phyloP scores from a whole-genome alignment of 768 basidiomycete species.

The Boletus bicolor region DNA sequence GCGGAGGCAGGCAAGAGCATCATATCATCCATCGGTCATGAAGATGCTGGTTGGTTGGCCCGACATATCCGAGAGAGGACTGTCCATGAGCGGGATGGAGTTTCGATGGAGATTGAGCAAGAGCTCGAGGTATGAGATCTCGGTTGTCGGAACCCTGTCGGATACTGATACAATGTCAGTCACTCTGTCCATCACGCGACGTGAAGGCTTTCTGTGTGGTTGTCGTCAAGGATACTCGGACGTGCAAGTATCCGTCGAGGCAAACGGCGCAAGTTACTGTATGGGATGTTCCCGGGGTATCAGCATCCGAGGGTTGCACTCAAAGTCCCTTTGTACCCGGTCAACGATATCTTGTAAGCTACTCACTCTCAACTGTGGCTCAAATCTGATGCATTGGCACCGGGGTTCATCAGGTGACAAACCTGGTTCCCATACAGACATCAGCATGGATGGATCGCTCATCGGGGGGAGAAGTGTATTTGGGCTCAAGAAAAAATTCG shows the following conservation, averaged over 20 bases:
- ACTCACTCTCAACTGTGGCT: background rate
- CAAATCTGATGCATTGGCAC: background rate
- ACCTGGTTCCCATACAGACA: slow-evolving; percentile 63
- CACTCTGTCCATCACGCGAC: slow-evolving; percentile 65
- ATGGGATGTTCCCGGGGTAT: slow-evolving; percentile 68
- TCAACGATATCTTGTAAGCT: slow-evolving; percentile 63
- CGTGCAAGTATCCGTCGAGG: slow-evolving; percentile 45
- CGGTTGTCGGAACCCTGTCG: background rate
- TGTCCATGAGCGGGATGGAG: slow-evolving; percentile 46
- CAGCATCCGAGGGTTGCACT: slow-evolving; percentile 47
- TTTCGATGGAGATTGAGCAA: slow-evolving; percentile 60
- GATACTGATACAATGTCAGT: slow-evolving; percentile 33
- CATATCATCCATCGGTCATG: slow-evolving; percentile 38
- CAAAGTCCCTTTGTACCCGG: slow-evolving; percentile 56
- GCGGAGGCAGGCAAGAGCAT: slow-evolving; percentile 41
- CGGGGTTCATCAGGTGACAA: slow-evolving; percentile 44
- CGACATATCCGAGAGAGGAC: slow-evolving; percentile 47
- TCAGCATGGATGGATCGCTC: slow-evolving; percentile 68
- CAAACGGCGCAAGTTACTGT: slow-evolving; percentile 76
- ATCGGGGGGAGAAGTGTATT: slow-evolving; percentile 63
- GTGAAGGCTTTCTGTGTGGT: slow-evolving; percentile 77
- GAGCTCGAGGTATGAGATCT: slow-evolving; percentile 63
- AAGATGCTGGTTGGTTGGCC: slow-evolving; percentile 64
- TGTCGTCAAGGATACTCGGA: slow-evolving; percentile 60
- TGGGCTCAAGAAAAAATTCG: slow-evolving; percentile 64